Conservation (phyloP, 2,329 filamentous ascomycete genomes). For the Ceratocystis variospora region DNA sequence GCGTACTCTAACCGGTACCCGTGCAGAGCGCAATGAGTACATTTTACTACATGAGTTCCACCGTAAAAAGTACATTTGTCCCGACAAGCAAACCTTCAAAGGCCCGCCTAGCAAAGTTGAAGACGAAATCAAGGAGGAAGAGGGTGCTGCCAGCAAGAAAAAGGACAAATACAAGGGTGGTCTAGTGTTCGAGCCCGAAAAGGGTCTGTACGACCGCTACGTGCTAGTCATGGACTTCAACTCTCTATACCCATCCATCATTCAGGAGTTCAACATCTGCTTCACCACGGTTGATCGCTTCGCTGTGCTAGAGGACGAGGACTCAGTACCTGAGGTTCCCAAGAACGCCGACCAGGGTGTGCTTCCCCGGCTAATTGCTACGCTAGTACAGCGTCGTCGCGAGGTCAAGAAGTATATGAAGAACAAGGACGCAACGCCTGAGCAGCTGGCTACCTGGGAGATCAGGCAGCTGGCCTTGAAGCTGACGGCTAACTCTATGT, state of each 20-base stretch:
- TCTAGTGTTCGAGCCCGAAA: conserved; percentile 95
- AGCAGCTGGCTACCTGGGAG: conserved; percentile 88
- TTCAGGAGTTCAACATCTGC: conserved; percentile 98
- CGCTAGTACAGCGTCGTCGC: conserved; percentile 72
- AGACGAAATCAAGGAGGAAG: conserved; percentile 32
- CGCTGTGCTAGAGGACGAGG: conserved; percentile 53
- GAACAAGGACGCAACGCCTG: conserved; percentile 67
- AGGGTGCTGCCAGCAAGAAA: conserved; percentile 65
- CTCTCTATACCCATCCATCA: conserved; percentile 94
- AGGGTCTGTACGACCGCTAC: conserved; percentile 94
- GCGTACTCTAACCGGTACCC: conserved; percentile 83
- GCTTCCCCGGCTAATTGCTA: conserved; percentile 79
- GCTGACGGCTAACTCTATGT: conserved; percentile 98
- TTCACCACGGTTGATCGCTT: conserved; percentile 89
- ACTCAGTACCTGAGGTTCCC: conserved; percentile 79
- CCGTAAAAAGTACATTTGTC: conserved; percentile 93
- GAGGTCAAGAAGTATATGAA: conserved; percentile 98
- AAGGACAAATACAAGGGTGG: conserved; percentile 99
- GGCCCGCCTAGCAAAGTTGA: conserved; percentile 26
- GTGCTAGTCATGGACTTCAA: conserved; percentile 99
- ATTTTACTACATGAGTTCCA: conserved; percentile 97
- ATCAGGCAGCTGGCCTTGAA: conserved; percentile 96
- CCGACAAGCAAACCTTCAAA: conserved; percentile 79
- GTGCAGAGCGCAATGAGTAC: conserved; percentile 96
- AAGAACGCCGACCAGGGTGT: conserved; percentile 66